Conservation (phyloP, 1,139 yeast species). For the Diutina rugosa region DNA sequence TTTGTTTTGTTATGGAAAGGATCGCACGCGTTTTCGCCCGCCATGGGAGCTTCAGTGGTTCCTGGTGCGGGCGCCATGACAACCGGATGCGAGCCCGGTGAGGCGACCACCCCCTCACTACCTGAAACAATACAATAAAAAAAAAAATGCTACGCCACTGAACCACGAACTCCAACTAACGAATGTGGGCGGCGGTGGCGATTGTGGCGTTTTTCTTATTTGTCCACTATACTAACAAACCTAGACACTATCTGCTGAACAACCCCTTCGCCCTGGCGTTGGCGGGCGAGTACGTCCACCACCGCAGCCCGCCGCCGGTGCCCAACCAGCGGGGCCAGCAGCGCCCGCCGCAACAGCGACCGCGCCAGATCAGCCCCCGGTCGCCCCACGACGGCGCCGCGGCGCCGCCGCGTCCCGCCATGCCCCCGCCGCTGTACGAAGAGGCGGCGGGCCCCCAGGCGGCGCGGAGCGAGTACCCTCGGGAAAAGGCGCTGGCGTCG, state of each 20-base stretch:
- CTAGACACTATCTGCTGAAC: conserved; percentile 17
- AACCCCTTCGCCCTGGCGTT: conserved; percentile 45
- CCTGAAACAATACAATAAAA: too few species aligned
- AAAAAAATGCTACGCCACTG: too few species aligned
- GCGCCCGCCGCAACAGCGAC: not conserved
- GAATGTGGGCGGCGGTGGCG: not conserved
- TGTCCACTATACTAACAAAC: conserved; percentile 14
- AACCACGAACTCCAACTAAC: too few species aligned
- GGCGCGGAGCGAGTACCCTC: conserved; percentile 32
- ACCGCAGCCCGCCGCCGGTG: conserved; percentile 21
- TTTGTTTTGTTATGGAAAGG: conserved; percentile 20
- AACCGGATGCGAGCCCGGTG: not conserved
- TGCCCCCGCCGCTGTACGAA: conserved; percentile 44
- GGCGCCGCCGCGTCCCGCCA: conserved; percentile 13
- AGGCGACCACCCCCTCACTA: not conserved
- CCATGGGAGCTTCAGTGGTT: too few species aligned
- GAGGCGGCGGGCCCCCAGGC: conserved; percentile 48
- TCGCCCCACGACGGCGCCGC: conserved; percentile 3
- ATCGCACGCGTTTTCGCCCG: not conserved
- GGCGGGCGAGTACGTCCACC: conserved; percentile 15
- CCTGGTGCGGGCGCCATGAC: not conserved
- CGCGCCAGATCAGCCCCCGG: not conserved
- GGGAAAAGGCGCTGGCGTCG: conserved; percentile 26
- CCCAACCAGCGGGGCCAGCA: conserved; percentile 6
- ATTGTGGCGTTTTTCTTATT: conserved; percentile 4